These are phyloP conservation scores for Aegle marmelos DNA, from an alignment of 345 rosid genomes.

Conservation along the genomic window DNA sequence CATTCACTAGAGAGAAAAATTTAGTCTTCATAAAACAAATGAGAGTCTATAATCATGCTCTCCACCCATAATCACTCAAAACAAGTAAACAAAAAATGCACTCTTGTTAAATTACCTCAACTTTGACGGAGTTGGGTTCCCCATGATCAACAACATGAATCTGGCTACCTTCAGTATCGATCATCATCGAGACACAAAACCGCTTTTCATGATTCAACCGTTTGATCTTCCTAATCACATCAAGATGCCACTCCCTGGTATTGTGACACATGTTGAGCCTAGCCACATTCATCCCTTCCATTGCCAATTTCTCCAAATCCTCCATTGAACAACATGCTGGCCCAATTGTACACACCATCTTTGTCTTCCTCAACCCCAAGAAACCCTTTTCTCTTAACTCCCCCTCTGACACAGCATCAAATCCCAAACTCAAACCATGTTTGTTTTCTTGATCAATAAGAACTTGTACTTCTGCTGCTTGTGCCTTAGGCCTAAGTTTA, in stretches of 20 bases:
- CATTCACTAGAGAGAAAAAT: not conserved
- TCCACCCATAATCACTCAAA: not conserved
- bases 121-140: constrained; percentile 57
- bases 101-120: constrained; percentile 31
- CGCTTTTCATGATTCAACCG: constrained; percentile 50
- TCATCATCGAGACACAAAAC: constrained; percentile 61
- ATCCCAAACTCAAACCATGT: constrained; percentile 24
- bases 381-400: constrained; percentile 67
- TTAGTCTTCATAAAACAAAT: not conserved
- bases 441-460: constrained; percentile 23
- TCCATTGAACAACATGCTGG: constrained; percentile 58
- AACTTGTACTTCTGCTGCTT: constrained; percentile 33
- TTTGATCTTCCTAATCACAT: constrained; percentile 59
- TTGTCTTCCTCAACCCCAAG: constrained; percentile 69
- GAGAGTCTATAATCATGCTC: not conserved
- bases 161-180: constrained; percentile 78
- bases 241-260: constrained; percentile 61
- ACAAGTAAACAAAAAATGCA: not conserved
- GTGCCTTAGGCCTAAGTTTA: constrained; percentile 16
- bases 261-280: constrained; percentile 77
- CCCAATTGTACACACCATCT: constrained; percentile 71
- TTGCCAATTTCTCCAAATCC: constrained; percentile 58
- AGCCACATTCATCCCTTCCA: constrained; percentile 74
- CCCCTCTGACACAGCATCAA: constrained; percentile 46
- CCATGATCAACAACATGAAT: constrained; percentile 77